Percentiles rank a stretch among this genome's conserved stretches.
phyloP scores from a whole-genome alignment of 2,329 filamentous ascomycete genomes.

The Dissoconium aciculare region DNA sequence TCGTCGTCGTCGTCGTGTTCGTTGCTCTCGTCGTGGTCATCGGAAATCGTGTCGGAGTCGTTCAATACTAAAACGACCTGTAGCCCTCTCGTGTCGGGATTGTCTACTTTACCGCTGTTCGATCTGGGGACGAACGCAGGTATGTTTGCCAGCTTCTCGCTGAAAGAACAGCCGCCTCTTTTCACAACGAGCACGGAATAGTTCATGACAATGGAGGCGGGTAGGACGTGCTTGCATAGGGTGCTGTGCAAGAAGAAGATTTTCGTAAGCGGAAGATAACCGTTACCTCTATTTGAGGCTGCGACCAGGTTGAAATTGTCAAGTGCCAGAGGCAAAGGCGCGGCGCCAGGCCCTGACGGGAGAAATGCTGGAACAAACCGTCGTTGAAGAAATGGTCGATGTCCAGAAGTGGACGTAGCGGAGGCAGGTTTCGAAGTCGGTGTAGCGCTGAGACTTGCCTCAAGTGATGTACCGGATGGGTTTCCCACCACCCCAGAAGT shows the following conservation, averaged over 20 bases:
- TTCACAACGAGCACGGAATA: slow-evolving; percentile 70
- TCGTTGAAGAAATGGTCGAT: slow-evolving; percentile 6
- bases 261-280: slow-evolving; percentile 30
- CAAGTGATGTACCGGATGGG: background rate
- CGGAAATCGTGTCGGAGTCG: slow-evolving; percentile 38
- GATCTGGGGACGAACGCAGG: slow-evolving; percentile 49
- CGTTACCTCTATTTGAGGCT: slow-evolving; percentile 32
- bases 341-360: slow-evolving; percentile 48
- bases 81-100: slow-evolving; percentile 32
- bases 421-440: background rate
- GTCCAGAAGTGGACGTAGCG: background rate
- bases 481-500: too few relatives aligned
- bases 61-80: slow-evolving; percentile 72
- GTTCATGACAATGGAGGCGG: slow-evolving; percentile 34
- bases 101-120: slow-evolving; percentile 11
- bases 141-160: slow-evolving; percentile 69
- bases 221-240: slow-evolving; percentile 44
- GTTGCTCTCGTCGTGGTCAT: slow-evolving; percentile 22
- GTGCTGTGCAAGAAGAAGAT: slow-evolving; percentile 54
- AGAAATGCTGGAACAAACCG: slow-evolving; percentile 35
- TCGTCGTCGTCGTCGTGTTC: slow-evolving; percentile 9
- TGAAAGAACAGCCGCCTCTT: slow-evolving; percentile 74
- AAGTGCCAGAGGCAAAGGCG: slow-evolving; percentile 42
- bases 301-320: slow-evolving; percentile 13
- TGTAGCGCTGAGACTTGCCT: background rate